phyloP scores from a whole-genome alignment of 345 rosid genomes.

The Aegle marmelos region DNA sequence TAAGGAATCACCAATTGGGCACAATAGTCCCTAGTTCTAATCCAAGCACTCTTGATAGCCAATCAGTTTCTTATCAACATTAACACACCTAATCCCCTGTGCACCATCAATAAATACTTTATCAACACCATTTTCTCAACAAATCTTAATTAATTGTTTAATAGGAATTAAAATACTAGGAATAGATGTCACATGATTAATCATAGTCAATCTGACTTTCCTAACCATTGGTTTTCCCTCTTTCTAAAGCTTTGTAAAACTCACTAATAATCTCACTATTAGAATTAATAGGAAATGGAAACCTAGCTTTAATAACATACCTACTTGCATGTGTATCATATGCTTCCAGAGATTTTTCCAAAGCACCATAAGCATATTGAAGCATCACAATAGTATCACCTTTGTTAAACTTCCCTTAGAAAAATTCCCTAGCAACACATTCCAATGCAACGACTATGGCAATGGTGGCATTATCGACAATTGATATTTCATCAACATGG shows the following conservation, averaged over 20 bases:
- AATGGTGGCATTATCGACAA: conserved; percentile 94
- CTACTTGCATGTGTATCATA: conserved; percentile 84
- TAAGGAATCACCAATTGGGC: conserved; percentile 79
- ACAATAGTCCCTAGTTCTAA: conserved; percentile 90
- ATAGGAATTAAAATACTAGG: conserved; percentile 83
- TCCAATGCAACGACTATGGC: conserved; percentile 81
- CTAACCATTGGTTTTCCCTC: conserved; percentile 60
- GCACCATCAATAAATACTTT: conserved; percentile 93
- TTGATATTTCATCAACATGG: conserved; percentile 65
- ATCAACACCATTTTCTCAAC: conserved; percentile 85
- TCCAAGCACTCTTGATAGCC: conserved; percentile 84
- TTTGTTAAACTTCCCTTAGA: conserved; percentile 53
- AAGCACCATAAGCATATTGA: conserved; percentile 77
- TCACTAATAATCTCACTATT: conserved; percentile 54
- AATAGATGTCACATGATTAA: conserved; percentile 93
- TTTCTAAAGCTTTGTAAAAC: conserved; percentile 54
- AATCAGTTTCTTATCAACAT: conserved; percentile 86
- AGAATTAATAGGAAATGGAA: conserved; percentile 77
- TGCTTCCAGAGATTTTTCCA: conserved; percentile 86
- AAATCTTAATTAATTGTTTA: conserved; percentile 65
- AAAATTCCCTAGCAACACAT: conserved; percentile 60
- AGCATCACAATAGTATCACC: conserved; percentile 83
- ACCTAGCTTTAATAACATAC: conserved; percentile 65
- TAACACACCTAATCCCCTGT: conserved; percentile 83
- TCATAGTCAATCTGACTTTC: conserved; percentile 75